These are phyloP conservation scores for Naganishia liquefaciens DNA, from an alignment of 1,284 basidiomycete species.

Conservation along the genomic window DNA sequence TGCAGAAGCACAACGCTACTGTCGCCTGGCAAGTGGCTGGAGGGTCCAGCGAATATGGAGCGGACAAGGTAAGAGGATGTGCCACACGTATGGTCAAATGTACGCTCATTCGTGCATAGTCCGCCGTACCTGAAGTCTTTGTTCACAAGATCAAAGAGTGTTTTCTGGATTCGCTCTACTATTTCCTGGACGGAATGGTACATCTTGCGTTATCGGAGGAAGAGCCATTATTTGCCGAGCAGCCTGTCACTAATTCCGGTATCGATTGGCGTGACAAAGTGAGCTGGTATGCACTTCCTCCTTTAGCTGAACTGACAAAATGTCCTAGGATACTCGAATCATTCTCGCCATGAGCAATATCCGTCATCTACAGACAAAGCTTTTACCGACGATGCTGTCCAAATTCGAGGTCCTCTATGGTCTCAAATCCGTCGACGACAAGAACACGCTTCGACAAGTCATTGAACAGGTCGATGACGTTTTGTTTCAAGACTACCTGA, in stretches of 20 bases:
- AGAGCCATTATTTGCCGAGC: constrained; percentile 27
- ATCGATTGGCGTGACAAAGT: constrained; percentile 33
- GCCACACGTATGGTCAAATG: no score
- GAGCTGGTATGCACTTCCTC: not conserved
- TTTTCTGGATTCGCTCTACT: constrained; percentile 85
- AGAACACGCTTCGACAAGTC: constrained; percentile 72
- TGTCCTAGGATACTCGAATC: constrained; percentile 75
- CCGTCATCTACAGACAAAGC: constrained; percentile 66
- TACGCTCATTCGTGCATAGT: not conserved
- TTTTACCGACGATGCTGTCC: constrained; percentile 76
- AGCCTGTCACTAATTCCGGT: constrained; percentile 8
- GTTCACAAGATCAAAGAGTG: constrained; percentile 74
- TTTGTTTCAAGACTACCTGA: constrained; percentile 82
- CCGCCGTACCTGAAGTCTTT: constrained; percentile 45
- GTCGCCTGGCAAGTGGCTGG: constrained; percentile 80
- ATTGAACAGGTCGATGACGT: constrained; percentile 80
- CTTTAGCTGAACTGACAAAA: not conserved
- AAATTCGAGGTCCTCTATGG: constrained; percentile 79
- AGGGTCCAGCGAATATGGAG: constrained; percentile 61
- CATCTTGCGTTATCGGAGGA: constrained; percentile 74
- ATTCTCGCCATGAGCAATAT: constrained; percentile 90
- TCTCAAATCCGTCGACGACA: constrained; percentile 72
- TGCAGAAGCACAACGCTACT: constrained; percentile 79
- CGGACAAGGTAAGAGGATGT: constrained; percentile 45
- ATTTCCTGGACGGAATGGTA: constrained; percentile 85